Conservation (phyloP, 805 yeast species). For the Yarrowia sp. region DNA sequence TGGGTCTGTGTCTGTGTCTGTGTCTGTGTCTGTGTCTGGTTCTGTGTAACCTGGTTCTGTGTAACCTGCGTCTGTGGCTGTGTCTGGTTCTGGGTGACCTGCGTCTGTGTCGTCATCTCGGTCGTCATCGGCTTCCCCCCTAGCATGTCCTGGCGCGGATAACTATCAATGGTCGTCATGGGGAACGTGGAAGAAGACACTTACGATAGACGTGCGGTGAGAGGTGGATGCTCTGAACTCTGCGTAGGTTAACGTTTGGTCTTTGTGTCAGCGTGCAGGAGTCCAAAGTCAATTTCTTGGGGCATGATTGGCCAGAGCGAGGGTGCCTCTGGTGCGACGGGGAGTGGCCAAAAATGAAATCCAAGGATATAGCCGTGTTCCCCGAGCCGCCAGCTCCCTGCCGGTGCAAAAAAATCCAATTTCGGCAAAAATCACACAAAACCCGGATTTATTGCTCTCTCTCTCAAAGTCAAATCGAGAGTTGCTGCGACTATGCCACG, state of each 20-base stretch:
- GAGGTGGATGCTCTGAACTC: background rate
- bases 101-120: background rate
- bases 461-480: slow-evolving; percentile 1
- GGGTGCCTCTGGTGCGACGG: too few relatives aligned
- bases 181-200: slow-evolving; percentile 1
- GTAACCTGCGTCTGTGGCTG: background rate
- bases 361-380: too few relatives aligned
- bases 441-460: slow-evolving; percentile 8
- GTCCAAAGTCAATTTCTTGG: background rate
- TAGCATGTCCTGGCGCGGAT: background rate
- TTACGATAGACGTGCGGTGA: slow-evolving; percentile 18
- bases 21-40: background rate
- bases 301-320: background rate
- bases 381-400: too few relatives aligned
- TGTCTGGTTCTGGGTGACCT: background rate
- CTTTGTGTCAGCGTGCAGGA: slow-evolving; percentile 24
- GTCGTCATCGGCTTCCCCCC: too few relatives aligned
- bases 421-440: too few relatives aligned
- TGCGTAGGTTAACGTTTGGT: background rate
- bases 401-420: too few relatives aligned
- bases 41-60: background rate
- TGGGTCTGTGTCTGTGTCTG: too few relatives aligned
- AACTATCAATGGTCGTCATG: slow-evolving; percentile 16
- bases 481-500: too few relatives aligned
- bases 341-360: too few relatives aligned